Evolutionary conservation across 208 protist species (phyloP).

Genomic region (Trypanosoma congolense): DNA sequence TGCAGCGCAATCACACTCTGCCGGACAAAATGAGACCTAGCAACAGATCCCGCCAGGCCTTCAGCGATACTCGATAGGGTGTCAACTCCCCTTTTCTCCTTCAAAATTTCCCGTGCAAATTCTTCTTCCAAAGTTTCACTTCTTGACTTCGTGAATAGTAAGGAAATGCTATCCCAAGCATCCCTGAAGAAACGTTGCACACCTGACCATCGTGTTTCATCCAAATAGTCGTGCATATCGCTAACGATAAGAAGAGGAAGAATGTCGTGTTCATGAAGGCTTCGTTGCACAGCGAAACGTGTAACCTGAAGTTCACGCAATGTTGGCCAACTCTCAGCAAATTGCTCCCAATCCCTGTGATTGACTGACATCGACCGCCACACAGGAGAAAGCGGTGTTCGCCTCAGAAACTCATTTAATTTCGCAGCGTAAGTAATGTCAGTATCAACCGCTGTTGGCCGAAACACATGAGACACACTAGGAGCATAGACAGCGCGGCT

Average conservation of each 20-base stretch:
- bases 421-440: conserved; percentile 1
- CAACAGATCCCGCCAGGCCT: conserved; percentile 33
- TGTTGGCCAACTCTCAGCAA: conserved; percentile 22
- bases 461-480: conserved; percentile 10
- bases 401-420: not conserved
- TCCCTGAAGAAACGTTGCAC: conserved; percentile 19
- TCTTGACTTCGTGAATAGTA: conserved; percentile 55
- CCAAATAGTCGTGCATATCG: conserved; percentile 56
- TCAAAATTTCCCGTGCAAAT: conserved; percentile 37
- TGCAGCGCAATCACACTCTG: conserved; percentile 45
- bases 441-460: conserved; percentile 8
- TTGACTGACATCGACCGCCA: not conserved
- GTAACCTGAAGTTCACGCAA: conserved; percentile 25
- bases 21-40: conserved; percentile 24
- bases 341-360: conserved; percentile 1
- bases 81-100: not conserved
- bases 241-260: conserved; percentile 59
- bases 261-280: conserved; percentile 41
- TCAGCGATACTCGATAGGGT: conserved; percentile 20
- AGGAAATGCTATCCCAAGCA: conserved; percentile 37
- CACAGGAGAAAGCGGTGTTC: not conserved
- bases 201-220: conserved; percentile 27
- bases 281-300: conserved; percentile 29
- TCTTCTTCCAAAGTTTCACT: conserved; percentile 34
- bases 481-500: conserved; percentile 21